A percentile compares a stretch with the other conserved stretches of the same genome.
Evolutionary conservation across 805 yeast genomes (phyloP).

Genomic region (Starmerella floricola): DNA sequence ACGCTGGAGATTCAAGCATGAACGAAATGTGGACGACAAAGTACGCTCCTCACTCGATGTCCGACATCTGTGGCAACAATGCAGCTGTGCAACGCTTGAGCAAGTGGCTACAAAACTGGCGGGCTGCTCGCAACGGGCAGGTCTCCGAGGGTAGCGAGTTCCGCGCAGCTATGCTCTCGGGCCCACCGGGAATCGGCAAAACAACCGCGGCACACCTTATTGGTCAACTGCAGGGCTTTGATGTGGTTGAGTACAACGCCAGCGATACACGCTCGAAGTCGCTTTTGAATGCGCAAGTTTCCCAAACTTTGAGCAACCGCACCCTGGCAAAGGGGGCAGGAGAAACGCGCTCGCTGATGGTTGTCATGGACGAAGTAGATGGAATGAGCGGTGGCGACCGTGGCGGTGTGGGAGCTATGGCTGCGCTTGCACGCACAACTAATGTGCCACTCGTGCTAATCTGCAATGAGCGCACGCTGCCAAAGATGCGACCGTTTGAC

Average conservation of each 20-base stretch:
- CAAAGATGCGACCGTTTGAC: slow-evolving; percentile 95
- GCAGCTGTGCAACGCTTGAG: slow-evolving; percentile 53
- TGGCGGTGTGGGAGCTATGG: slow-evolving; percentile 94
- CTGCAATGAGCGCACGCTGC: slow-evolving; percentile 83
- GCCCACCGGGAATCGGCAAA: slow-evolving; percentile 92
- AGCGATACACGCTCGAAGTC: slow-evolving; percentile 78
- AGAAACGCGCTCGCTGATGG: slow-evolving; percentile 48
- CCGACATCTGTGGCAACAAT: slow-evolving; percentile 86
- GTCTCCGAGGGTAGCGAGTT: slow-evolving; percentile 51
- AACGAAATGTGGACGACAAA: slow-evolving; percentile 77
- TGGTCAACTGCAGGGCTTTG: slow-evolving; percentile 67
- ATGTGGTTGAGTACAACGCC: slow-evolving; percentile 78
- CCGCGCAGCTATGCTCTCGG: slow-evolving; percentile 78
- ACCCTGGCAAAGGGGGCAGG: slow-evolving; percentile 71
- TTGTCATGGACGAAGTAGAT: slow-evolving; percentile 97
- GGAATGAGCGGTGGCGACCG: slow-evolving; percentile 99
- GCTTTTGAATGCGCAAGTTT: slow-evolving; percentile 54
- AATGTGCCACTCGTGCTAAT: slow-evolving; percentile 82
- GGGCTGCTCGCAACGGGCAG: slow-evolving; percentile 39
- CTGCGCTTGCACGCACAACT: slow-evolving; percentile 73
- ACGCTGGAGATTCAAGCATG: background rate
- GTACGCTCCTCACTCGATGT: slow-evolving; percentile 69
- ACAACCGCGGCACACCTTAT: slow-evolving; percentile 81
- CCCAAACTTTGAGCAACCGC: slow-evolving; percentile 63
- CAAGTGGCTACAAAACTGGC: slow-evolving; percentile 74